A percentile compares a stretch with the other conserved stretches of the same genome.
Evolutionary conservation across 192 early-diverging fungal species (phyloP).

Genomic region (Entomortierella lignicola): DNA sequence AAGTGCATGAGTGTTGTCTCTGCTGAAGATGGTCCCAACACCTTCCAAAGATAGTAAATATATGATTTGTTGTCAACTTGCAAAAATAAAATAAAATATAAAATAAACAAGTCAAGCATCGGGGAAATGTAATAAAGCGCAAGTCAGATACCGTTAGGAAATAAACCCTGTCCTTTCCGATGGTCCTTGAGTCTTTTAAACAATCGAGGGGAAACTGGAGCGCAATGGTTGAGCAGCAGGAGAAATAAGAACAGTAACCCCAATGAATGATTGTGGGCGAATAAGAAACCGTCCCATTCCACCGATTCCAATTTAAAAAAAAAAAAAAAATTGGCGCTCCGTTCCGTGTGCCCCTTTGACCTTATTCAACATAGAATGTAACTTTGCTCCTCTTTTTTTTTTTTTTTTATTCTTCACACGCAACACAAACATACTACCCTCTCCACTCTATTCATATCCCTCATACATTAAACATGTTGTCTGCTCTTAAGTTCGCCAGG

Average conservation of each 20-base stretch:
- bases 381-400: background rate
- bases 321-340: constrained; percentile 49
- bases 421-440: background rate
- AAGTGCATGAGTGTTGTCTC: constrained; percentile 70
- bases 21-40: constrained; percentile 57
- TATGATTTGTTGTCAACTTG: background rate
- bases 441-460: background rate
- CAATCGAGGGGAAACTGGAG: too few species aligned
- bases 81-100: constrained; percentile 10
- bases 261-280: too few species aligned
- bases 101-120: background rate
- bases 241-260: too few species aligned
- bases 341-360: constrained; percentile 8
- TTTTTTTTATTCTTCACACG: background rate
- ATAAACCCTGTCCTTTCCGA: constrained; percentile 24
- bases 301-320: constrained; percentile 55
- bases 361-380: too few species aligned
- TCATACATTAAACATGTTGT: constrained; percentile 10
- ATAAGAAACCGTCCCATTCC: constrained; percentile 32
- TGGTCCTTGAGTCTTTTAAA: too few species aligned
- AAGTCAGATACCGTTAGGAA: too few species aligned
- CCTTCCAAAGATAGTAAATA: constrained; percentile 25
- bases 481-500: constrained; percentile 36
- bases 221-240: too few species aligned
- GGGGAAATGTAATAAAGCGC: background rate